A percentile compares a stretch with the other conserved stretches of the same genome.
Evolutionary conservation across 1,139 yeast species (phyloP).

Genomic region (Geotrichum europaeum): DNA sequence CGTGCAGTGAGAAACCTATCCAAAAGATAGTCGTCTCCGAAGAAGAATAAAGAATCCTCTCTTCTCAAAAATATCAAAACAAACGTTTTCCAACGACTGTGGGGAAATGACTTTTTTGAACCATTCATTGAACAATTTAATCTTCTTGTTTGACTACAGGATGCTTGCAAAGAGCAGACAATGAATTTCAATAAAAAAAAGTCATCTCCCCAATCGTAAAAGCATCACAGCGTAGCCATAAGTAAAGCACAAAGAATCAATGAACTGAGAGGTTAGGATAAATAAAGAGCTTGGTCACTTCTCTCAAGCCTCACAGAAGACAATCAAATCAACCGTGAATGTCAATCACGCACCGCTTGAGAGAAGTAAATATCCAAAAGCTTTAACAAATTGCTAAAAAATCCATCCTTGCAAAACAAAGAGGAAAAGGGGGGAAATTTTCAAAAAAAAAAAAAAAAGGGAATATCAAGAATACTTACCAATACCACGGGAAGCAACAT

Average conservation of each 20-base stretch:
- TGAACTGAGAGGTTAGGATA: conserved; percentile 2
- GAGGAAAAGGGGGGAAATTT: conserved; percentile 2
- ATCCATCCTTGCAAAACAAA: conserved; percentile 1
- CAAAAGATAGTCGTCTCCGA: not conserved
- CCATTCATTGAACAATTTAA: conserved; percentile 6
- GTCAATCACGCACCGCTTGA: not conserved
- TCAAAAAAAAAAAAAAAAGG: conserved; percentile 4
- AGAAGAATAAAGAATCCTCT: not conserved
- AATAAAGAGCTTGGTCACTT: not conserved
- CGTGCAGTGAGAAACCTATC: not conserved
- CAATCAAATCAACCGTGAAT: not conserved
- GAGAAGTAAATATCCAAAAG: not conserved
- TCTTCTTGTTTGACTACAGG: conserved; percentile 4
- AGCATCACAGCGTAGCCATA: not conserved
- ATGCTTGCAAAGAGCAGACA: conserved; percentile 10
- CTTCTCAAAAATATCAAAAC: not conserved
- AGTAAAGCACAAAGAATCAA: not conserved
- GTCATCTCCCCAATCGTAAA: conserved; percentile 12
- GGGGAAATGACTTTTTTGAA: conserved; percentile 2
- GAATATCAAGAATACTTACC: conserved; percentile 57
- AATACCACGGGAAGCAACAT: conserved; percentile 99
- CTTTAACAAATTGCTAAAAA: not conserved
- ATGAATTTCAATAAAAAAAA: conserved; percentile 1
- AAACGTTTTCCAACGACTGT: not conserved
- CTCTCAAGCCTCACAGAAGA: not conserved